phyloP scores from a whole-genome alignment of 176 grass and related monocot species.

The Coix lacrymajobi region DNA sequence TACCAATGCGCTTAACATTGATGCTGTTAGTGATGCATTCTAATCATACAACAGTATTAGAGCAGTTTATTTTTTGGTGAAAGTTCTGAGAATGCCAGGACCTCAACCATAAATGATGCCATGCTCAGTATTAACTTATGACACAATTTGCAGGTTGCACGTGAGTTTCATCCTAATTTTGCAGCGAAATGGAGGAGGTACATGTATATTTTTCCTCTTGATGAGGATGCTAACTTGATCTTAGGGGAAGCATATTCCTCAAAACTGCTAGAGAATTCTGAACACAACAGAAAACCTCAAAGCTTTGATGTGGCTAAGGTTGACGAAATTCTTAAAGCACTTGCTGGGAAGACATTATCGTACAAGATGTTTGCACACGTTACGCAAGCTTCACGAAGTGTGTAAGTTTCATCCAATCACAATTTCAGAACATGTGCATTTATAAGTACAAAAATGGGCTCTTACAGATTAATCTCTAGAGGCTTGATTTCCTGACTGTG shows the following conservation, averaged over 20 bases:
- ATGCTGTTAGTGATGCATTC: neutral
- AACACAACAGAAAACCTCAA: conserved; percentile 26
- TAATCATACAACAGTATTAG: neutral
- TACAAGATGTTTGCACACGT: conserved; percentile 96
- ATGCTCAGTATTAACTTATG: conserved; percentile 15
- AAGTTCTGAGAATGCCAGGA: neutral
- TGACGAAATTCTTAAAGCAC: conserved; percentile 61
- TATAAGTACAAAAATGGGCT: neutral
- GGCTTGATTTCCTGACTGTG: neutral
- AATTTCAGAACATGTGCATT: neutral
- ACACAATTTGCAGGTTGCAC: conserved; percentile 59
- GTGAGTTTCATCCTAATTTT: conserved; percentile 97
- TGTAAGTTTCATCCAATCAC: conserved; percentile 39
- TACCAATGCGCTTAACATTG: neutral
- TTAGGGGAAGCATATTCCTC: conserved; percentile 21
- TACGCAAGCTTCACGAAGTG: conserved; percentile 79
- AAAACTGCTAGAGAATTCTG: conserved; percentile 13
- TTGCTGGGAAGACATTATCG: conserved; percentile 72
- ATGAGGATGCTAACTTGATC: conserved; percentile 31
- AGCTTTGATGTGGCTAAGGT: conserved; percentile 78
- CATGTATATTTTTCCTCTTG: conserved; percentile 88
- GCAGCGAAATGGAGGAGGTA: conserved; percentile 87
- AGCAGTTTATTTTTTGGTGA: neutral
- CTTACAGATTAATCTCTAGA: neutral
- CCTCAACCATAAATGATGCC: neutral